Conservation (phyloP, 2,329 filamentous ascomycete species). For the Zalaria obscura region DNA sequence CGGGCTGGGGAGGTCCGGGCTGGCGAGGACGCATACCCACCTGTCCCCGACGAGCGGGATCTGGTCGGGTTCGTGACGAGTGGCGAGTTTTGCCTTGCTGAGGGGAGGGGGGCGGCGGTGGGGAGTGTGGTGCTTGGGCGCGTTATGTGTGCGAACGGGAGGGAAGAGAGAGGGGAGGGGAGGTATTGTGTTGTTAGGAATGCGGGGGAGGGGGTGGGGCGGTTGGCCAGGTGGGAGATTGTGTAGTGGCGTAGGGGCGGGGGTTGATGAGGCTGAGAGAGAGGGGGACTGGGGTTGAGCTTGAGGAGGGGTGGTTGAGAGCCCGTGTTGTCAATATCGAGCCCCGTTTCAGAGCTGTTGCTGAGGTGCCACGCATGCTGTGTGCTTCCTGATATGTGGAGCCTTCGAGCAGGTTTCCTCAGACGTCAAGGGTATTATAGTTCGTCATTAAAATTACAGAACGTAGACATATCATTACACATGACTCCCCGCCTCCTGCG, state of each 20-base stretch:
- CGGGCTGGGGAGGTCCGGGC: not conserved
- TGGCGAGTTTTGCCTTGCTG: slow-evolving; percentile 66
- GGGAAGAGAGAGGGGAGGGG: slow-evolving; percentile 4
- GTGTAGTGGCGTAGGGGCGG: slow-evolving; percentile 16
- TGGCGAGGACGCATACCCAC: slow-evolving; percentile 33
- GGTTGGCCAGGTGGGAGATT: slow-evolving; percentile 66
- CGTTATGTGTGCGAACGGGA: slow-evolving; percentile 7
- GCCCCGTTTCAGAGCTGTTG: no score
- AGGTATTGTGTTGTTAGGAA: slow-evolving; percentile 64
- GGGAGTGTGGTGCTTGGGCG: slow-evolving; percentile 48
- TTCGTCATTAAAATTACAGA: no score
- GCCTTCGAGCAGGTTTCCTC: no score
- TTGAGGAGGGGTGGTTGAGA: no score
- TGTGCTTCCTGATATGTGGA: no score
- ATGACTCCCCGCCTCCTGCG: no score
- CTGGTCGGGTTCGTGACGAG: slow-evolving; percentile 84
- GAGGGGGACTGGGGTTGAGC: no score
- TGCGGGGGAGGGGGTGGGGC: slow-evolving; percentile 63
- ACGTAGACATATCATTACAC: no score
- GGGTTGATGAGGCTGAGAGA: no score
- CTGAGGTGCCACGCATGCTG: no score
- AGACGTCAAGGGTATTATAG: no score
- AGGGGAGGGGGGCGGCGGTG: slow-evolving; percentile 62
- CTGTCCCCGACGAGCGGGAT: slow-evolving; percentile 60
- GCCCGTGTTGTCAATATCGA: no score